Percentiles rank a stretch among this genome's conserved stretches.
Conservation (phyloP, 2,329 filamentous ascomycete genomes). For the Exophiala sp. region DNA sequence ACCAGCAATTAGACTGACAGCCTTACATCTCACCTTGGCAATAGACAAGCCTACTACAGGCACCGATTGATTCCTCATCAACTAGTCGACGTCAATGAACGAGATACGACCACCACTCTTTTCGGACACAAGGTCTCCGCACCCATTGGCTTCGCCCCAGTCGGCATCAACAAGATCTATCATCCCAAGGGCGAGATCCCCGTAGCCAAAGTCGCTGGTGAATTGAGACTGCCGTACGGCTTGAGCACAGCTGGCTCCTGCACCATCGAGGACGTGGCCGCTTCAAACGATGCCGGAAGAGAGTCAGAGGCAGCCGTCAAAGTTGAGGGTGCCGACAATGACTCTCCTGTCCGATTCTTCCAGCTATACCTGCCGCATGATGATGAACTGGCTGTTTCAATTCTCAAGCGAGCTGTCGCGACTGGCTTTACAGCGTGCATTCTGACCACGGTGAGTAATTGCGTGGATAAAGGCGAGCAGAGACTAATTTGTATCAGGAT, state of each 20-base stretch:
- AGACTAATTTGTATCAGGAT: conserved; percentile 35
- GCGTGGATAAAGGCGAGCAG: neutral
- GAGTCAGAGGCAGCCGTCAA: conserved; percentile 11
- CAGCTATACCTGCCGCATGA: conserved; percentile 65
- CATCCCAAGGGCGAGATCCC: conserved; percentile 56
- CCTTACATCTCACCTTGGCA: conserved; percentile 46
- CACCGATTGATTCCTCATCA: conserved; percentile 61
- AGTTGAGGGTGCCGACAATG: conserved; percentile 28
- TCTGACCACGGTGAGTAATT: conserved; percentile 41
- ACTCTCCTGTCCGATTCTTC: conserved; percentile 50
- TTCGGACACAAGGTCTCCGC: conserved; percentile 59
- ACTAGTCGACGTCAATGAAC: conserved; percentile 58
- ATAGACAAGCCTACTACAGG: conserved; percentile 62
- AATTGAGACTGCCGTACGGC: conserved; percentile 58
- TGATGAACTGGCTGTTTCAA: conserved; percentile 55
- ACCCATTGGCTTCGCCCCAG: conserved; percentile 62
- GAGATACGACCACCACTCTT: conserved; percentile 56
- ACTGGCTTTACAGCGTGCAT: conserved; percentile 57
- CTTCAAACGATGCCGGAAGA: conserved; percentile 49
- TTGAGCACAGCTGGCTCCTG: conserved; percentile 57
- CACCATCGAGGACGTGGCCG: conserved; percentile 57
- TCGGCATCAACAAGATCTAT: conserved; percentile 66
- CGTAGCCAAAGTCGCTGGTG: conserved; percentile 58
- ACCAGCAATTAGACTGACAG: conserved; percentile 21
- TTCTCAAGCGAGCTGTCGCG: conserved; percentile 54